Conservation (phyloP, 2,329 filamentous ascomycete genomes). For the Kalmusia sp. region DNA sequence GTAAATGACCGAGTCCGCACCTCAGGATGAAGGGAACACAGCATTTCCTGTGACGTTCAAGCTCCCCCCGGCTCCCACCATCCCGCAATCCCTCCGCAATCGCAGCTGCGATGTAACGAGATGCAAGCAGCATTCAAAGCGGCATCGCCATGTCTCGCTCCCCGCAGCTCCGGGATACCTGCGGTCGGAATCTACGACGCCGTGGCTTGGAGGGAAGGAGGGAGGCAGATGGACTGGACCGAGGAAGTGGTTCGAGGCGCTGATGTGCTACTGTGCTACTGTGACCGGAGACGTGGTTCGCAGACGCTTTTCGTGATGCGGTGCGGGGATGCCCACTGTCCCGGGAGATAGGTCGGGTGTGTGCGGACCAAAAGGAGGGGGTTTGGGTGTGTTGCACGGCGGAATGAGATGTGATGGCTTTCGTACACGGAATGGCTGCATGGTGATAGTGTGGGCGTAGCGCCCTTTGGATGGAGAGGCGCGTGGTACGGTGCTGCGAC, state of each 20-base stretch:
- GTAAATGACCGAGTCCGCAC: background rate
- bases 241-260: background rate
- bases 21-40: background rate
- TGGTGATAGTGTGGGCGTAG: background rate
- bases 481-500: background rate
- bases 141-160: background rate
- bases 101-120: background rate
- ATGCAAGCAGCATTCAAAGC: background rate
- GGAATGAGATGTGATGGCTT: background rate
- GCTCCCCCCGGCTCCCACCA: conserved; percentile 5
- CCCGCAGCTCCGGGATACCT: background rate
- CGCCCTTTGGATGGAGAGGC: conserved; percentile 4
- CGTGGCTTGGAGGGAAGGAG: background rate
- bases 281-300: background rate
- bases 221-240: too few relatives aligned
- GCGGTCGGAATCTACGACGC: background rate
- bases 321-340: background rate
- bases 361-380: background rate
- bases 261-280: background rate
- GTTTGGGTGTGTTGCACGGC: conserved; percentile 2
- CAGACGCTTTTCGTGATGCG: background rate
- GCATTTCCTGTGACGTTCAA: background rate
- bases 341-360: too few relatives aligned
- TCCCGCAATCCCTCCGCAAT: conserved; percentile 1
- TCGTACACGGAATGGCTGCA: background rate